A percentile compares a stretch with the other conserved stretches of the same genome.
phyloP scores from a whole-genome alignment of 1,284 basidiomycete species.

The Cutaneotrichosporon sp. region DNA sequence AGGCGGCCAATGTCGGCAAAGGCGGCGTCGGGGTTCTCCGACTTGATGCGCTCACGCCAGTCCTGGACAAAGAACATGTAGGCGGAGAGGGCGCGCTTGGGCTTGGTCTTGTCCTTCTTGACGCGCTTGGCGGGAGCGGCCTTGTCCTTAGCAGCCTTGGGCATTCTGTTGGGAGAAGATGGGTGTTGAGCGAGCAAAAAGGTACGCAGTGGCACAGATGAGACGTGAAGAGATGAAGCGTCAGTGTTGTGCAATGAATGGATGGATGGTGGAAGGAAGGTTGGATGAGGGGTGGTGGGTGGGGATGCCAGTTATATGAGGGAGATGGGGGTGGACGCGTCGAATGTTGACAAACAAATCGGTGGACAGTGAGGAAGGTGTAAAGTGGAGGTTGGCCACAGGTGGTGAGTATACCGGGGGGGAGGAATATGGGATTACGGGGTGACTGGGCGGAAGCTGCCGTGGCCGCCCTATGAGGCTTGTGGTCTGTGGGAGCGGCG shows the following conservation, averaged over 20 bases:
- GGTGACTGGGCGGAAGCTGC: no score
- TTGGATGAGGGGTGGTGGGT: background rate
- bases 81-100: slow-evolving; percentile 67
- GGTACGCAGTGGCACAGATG: background rate
- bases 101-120: slow-evolving; percentile 46
- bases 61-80: slow-evolving; percentile 99
- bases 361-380: background rate
- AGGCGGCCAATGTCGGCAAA: slow-evolving; percentile 91
- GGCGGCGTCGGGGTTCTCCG: slow-evolving; percentile 87
- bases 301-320: background rate
- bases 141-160: slow-evolving; percentile 59
- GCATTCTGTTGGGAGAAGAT: slow-evolving; percentile 47
- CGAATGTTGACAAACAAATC: no score
- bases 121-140: slow-evolving; percentile 58
- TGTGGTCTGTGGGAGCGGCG: no score
- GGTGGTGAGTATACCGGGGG: background rate
- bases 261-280: background rate
- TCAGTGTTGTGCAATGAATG: background rate
- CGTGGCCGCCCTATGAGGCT: no score
- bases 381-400: slow-evolving; percentile 1
- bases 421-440: background rate
- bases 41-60: slow-evolving; percentile 89
- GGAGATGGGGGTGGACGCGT: background rate
- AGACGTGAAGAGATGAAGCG: background rate
- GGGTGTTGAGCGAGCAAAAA: background rate